A percentile compares a stretch with the other conserved stretches of the same genome.
These are phyloP conservation scores for Andalucia godoyi DNA, from an alignment of 78 protist species.

Conservation along the genomic window DNA sequence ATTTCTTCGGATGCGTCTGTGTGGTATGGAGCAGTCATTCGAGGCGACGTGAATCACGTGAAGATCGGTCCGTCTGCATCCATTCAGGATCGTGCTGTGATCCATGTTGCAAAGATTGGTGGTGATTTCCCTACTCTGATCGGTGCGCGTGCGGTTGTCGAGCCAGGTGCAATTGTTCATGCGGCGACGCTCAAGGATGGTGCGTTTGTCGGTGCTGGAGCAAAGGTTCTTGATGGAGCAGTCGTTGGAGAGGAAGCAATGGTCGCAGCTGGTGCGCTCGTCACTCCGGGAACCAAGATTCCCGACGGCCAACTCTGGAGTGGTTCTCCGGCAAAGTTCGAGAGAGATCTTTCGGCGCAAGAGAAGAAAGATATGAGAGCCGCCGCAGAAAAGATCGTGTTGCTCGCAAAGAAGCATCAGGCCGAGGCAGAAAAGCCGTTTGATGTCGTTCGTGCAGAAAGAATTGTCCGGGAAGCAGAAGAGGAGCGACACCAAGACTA, in stretches of 20 bases:
- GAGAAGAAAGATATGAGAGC: not conserved
- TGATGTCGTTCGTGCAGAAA: not conserved
- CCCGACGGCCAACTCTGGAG: slow-evolving; percentile 24
- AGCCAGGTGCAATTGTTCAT: slow-evolving; percentile 10
- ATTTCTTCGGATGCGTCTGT: not conserved
- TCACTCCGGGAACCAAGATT: not conserved
- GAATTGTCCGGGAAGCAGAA: not conserved
- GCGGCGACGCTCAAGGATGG: not conserved
- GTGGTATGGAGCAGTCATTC: slow-evolving; percentile 13
- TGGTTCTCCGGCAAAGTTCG: slow-evolving; percentile 17
- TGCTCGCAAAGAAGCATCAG: not conserved
- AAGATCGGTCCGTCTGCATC: not conserved
- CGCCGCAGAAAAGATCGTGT: not conserved
- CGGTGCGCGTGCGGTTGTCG: too few relatives aligned
- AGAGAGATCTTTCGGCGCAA: slow-evolving; percentile 14
- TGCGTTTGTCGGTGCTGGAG: slow-evolving; percentile 6
- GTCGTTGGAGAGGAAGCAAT: not conserved
- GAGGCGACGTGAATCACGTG: slow-evolving; percentile 4
- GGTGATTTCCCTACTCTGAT: too few relatives aligned
- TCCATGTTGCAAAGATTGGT: not conserved
- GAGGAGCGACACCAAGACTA: too few relatives aligned
- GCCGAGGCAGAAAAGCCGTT: not conserved
- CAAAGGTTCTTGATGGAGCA: slow-evolving; percentile 12
- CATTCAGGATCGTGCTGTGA: slow-evolving; percentile 18
- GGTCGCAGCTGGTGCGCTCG: slow-evolving; percentile 13